A percentile compares a stretch with the other conserved stretches of the same genome.
phyloP scores from a whole-genome alignment of 1,284 basidiomycete genomes.

The Austroboletus niveus region DNA sequence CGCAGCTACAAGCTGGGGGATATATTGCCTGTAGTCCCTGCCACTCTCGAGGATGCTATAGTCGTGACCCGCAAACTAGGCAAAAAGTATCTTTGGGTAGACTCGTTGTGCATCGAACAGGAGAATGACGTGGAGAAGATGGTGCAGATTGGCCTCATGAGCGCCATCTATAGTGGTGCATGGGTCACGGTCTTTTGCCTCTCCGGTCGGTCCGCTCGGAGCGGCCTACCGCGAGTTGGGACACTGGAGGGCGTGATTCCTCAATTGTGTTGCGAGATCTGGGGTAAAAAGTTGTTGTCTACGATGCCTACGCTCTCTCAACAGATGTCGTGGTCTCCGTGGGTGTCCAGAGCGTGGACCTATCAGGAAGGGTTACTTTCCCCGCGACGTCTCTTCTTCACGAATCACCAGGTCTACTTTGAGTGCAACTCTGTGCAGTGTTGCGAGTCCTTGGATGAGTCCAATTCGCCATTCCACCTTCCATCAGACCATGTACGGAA shows the following conservation, averaged over 20 bases:
- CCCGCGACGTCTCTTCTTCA: slow-evolving; percentile 21
- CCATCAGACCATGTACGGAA: slow-evolving; percentile 2
- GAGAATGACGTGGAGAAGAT: slow-evolving; percentile 9
- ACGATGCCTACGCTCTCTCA: slow-evolving; percentile 11
- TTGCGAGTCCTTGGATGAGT: slow-evolving; percentile 15
- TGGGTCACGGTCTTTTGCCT: slow-evolving; percentile 15
- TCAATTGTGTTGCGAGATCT: slow-evolving; percentile 4
- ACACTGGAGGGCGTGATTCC: slow-evolving; percentile 2
- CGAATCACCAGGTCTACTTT: slow-evolving; percentile 20
- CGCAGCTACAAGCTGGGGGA: slow-evolving; percentile 7
- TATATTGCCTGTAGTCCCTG: slow-evolving; percentile 5
- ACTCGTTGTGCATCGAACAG: slow-evolving; percentile 23
- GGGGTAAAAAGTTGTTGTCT: slow-evolving; percentile 7
- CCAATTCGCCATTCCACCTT: slow-evolving; percentile 12
- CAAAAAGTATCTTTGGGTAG: slow-evolving; percentile 17
- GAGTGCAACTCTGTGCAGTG: slow-evolving; percentile 16
- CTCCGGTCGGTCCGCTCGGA: slow-evolving; percentile 4
- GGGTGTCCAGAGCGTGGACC: slow-evolving; percentile 14
- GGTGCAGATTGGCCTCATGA: slow-evolving; percentile 18
- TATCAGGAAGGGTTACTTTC: slow-evolving; percentile 21
- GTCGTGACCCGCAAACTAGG: slow-evolving; percentile 10
- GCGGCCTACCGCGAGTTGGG: slow-evolving; percentile 17
- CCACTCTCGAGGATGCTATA: slow-evolving; percentile 20
- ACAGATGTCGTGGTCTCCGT: slow-evolving; percentile 8
- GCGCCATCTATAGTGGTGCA: slow-evolving; percentile 14